Base-by-base conservation (phyloP, 2,329 filamentous ascomycete genomes). In the Blastomyces silverae region DNA sequence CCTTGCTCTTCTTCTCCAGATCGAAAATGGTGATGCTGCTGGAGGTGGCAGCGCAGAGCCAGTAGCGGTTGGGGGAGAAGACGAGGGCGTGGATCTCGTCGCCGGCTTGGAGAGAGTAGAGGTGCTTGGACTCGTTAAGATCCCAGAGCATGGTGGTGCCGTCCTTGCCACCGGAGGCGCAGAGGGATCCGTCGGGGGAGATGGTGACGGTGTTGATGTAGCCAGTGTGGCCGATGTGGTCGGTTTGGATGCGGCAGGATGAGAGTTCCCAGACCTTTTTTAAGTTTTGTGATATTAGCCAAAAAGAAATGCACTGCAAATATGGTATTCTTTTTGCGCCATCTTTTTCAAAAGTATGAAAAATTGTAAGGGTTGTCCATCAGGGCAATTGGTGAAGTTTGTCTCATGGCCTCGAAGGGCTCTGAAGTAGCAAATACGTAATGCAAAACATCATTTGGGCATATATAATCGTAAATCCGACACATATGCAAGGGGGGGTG, bases 381-480 rank as follows among this genome's bases (percentile, higher is more conserved):
- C 77, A 78, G 76, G 67, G 75, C 74, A 76, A 72, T 85, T 83
- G 90, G 92, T 93, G 89, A 89, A 87, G 83, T 84, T 95, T 87
- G 91, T 99, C 93, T 99, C 94, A 97, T 96, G 81, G 91, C 92
- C 86, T 61, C 80, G 15, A 81, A 83, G 76, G 87, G 91, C 92
- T 99, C 94, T 97, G 93, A 97, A 99, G 94, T 97, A 97, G 94
- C 94, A 97, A 97, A 97, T 97, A 97, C 92, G 91, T 83, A 79
- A 87, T 89, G 87, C 86, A 89, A 87, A 89, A 85, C 93, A 97
- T 97, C 93, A 92, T 94, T 79, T 87, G 83, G 83, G 79, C 71
- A 66, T 68, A 71, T 65, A 64, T 46, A 46, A 46, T 46, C 8
- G 37, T 39, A 68, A 68, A 64, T 15, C 65, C 34, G 64, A 65